A percentile compares a stretch with the other conserved stretches of the same genome.
These are phyloP conservation scores for Eucalyptus pauciflora DNA, from an alignment of 345 rosid genomes.

Conservation along the genomic window DNA sequence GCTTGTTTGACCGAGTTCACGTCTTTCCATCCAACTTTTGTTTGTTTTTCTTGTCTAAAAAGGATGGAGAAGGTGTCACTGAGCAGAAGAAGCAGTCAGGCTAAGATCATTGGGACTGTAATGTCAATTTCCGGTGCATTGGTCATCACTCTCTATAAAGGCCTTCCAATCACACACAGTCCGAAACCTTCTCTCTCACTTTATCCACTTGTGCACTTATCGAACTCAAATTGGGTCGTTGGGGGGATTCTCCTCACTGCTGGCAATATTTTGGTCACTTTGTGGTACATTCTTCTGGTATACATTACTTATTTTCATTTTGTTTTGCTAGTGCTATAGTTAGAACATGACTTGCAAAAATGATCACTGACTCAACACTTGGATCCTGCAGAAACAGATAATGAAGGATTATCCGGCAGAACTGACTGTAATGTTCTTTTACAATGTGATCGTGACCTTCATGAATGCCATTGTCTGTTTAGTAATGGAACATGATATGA, in stretches of 20 bases:
- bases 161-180: conserved; percentile 5
- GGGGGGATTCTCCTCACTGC: conserved; percentile 32
- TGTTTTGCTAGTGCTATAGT: background rate
- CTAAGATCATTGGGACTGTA: conserved; percentile 31
- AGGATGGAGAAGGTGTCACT: conserved; percentile 29
- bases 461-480: conserved; percentile 1
- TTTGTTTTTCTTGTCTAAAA: background rate
- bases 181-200: background rate
- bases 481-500: background rate
- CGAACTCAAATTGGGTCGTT: conserved; percentile 29
- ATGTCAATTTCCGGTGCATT: conserved; percentile 31
- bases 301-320: background rate
- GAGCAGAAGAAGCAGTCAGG: conserved; percentile 16
- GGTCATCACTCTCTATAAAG: conserved; percentile 35
- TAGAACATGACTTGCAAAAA: background rate
- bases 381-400: conserved; percentile 2
- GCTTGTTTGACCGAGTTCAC: background rate
- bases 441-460: conserved; percentile 7
- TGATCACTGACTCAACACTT: background rate
- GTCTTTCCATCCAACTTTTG: background rate
- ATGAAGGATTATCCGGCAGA: conserved; percentile 14
- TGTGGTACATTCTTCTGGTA: conserved; percentile 7
- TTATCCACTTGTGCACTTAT: conserved; percentile 1
- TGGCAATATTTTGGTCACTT: conserved; percentile 6
- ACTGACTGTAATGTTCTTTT: conserved; percentile 17